These are phyloP conservation scores for Fraxinus nigra DNA, from an alignment of 305 asterid genomes.

Conservation along the genomic window DNA sequence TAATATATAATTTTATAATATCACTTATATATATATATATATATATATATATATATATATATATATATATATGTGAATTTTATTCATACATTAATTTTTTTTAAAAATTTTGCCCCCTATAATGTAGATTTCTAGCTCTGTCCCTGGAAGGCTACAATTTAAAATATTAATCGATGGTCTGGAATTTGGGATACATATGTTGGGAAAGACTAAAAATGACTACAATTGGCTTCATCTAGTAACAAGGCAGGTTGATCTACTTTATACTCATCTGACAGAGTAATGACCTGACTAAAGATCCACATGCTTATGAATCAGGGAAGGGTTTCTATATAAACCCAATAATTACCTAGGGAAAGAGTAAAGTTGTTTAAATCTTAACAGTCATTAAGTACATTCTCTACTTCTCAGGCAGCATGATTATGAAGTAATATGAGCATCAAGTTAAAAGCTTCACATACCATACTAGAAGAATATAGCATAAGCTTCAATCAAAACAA, in stretches of 20 bases:
- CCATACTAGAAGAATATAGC: not conserved
- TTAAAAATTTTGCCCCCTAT: not conserved
- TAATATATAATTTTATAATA: too few species aligned
- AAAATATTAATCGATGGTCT: not conserved
- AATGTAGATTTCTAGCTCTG: not conserved
- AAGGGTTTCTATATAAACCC: not conserved
- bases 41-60: too few species aligned
- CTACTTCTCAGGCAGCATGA: not conserved
- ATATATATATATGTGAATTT: not conserved
- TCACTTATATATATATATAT: too few species aligned
- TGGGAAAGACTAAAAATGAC: not conserved
- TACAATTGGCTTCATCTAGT: not conserved
- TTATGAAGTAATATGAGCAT: not conserved
- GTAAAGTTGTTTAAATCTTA: not conserved
- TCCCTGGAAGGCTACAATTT: not conserved
- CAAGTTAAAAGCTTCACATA: not conserved
- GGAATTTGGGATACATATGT: not conserved
- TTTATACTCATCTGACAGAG: not conserved
- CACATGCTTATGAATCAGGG: not conserved
- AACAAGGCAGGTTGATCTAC: not conserved
- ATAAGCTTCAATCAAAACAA: not conserved
- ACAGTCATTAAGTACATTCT: not conserved
- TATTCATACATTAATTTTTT: not conserved
- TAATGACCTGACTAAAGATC: not conserved
- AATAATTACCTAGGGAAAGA: not conserved